These are phyloP conservation scores for Penicillium pulvis DNA, from an alignment of 495 filamentous ascomycete species.

Conservation along the genomic window DNA sequence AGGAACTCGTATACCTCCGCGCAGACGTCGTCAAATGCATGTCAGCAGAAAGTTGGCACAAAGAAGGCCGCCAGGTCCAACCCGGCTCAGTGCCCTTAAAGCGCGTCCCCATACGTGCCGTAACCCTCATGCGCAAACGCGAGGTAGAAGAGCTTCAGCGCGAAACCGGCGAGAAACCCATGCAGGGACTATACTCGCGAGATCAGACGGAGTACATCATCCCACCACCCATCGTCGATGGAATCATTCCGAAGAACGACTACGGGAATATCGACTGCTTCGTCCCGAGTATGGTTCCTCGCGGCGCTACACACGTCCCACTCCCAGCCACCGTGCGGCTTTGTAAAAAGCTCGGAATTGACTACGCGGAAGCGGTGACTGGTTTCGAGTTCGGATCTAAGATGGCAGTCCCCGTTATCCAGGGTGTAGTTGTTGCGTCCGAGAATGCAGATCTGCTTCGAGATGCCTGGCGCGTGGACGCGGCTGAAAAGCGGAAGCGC, in stretches of 20 bases:
- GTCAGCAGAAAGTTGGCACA: constrained; percentile 95
- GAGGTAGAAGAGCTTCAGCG: constrained; percentile 84
- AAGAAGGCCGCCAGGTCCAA: constrained; percentile 81
- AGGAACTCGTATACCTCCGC: constrained; percentile 80
- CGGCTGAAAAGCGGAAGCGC: constrained; percentile 73
- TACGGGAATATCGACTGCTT: constrained; percentile 98
- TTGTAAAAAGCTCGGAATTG: constrained; percentile 81
- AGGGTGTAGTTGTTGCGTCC: constrained; percentile 84
- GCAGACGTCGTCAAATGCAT: constrained; percentile 82
- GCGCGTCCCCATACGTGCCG: constrained; percentile 83
- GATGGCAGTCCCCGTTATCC: constrained; percentile 88
- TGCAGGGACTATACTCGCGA: constrained; percentile 81
- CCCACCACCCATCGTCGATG: constrained; percentile 77
- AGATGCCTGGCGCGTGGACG: constrained; percentile 81
- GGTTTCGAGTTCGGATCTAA: constrained; percentile 96
- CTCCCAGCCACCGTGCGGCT: constrained; percentile 73
- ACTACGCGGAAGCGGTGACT: constrained; percentile 92
- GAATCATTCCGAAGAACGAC: constrained; percentile 88
- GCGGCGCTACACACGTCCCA: constrained; percentile 80
- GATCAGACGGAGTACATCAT: constrained; percentile 96
- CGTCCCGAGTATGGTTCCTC: constrained; percentile 87
- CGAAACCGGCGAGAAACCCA: constrained; percentile 76
- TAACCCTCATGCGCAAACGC: constrained; percentile 83
- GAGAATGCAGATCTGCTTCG: constrained; percentile 74
- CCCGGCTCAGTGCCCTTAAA: constrained; percentile 77